Evolutionary conservation across 2,329 filamentous ascomycete genomes (phyloP).

Genomic region (Myriosclerotinia scirpicola): DNA sequence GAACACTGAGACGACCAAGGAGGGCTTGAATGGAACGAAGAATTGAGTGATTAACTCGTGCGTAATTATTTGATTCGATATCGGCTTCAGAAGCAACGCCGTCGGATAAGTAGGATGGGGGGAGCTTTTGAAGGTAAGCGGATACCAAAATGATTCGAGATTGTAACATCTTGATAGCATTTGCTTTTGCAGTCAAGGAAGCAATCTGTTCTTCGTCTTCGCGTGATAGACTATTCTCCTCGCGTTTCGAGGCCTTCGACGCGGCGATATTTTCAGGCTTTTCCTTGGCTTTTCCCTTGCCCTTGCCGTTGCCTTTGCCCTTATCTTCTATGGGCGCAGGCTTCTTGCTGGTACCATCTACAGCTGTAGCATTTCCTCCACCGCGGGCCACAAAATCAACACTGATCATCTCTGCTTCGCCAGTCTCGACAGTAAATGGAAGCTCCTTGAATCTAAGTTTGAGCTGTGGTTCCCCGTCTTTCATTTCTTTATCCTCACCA

Average conservation of each 20-base stretch:
- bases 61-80: slow-evolving; percentile 33
- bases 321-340: slow-evolving; percentile 35
- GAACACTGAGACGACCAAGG: slow-evolving; percentile 76
- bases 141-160: slow-evolving; percentile 70
- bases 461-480: slow-evolving; percentile 57
- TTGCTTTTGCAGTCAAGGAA: slow-evolving; percentile 79
- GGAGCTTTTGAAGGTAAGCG: slow-evolving; percentile 74
- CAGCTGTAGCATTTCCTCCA: slow-evolving; percentile 74
- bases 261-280: slow-evolving; percentile 31
- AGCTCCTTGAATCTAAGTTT: slow-evolving; percentile 78
- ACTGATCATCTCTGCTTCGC: slow-evolving; percentile 96
- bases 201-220: slow-evolving; percentile 63
- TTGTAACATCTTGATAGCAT: slow-evolving; percentile 91
- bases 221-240: slow-evolving; percentile 54
- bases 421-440: slow-evolving; percentile 85
- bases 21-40: slow-evolving; percentile 87
- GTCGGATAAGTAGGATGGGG: slow-evolving; percentile 61
- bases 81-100: slow-evolving; percentile 41
- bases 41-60: slow-evolving; percentile 60
- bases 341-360: slow-evolving; percentile 42
- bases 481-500: slow-evolving; percentile 69
- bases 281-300: slow-evolving; percentile 36
- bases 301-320: slow-evolving; percentile 37
- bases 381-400: slow-evolving; percentile 90
- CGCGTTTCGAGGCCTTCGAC: slow-evolving; percentile 42